These are phyloP conservation scores for Luffa acutangula DNA, from an alignment of 306 rosid genomes.

Conservation along the genomic window DNA sequence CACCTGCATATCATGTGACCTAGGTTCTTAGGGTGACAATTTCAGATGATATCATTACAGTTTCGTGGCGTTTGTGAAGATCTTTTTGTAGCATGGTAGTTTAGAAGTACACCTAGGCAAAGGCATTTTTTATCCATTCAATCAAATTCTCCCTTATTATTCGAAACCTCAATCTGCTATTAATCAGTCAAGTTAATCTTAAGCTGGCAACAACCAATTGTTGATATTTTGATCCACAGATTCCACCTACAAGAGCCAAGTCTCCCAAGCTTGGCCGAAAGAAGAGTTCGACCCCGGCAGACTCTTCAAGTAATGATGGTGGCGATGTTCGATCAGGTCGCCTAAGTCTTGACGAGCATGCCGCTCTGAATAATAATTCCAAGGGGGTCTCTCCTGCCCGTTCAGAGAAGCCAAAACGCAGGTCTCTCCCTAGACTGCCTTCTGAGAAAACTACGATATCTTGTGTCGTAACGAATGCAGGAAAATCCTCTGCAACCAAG, in stretches of 20 bases:
- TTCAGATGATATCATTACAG: neutral
- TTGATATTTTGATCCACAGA: conserved; percentile 43
- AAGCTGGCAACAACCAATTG: neutral
- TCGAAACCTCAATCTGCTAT: neutral
- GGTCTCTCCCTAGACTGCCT: conserved; percentile 78
- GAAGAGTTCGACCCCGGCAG: conserved; percentile 44
- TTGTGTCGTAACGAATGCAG: conserved; percentile 22
- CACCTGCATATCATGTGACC: neutral
- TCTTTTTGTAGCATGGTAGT: neutral
- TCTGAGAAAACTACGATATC: conserved; percentile 47
- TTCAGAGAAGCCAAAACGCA: conserved; percentile 70
- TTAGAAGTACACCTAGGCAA: neutral
- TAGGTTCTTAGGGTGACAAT: neutral
- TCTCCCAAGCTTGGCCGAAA: conserved; percentile 97
- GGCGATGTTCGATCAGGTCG: conserved; percentile 33
- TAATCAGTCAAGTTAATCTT: neutral
- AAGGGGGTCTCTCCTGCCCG: conserved; percentile 37
- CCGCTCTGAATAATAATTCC: conserved; percentile 31
- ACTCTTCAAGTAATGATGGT: conserved; percentile 35
- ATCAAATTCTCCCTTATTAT: neutral
- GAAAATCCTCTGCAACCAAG: conserved; percentile 40
- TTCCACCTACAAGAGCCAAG: conserved; percentile 95
- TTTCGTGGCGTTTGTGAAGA: neutral
- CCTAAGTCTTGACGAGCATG: conserved; percentile 65
- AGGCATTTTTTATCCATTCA: neutral